Percentiles rank a stretch among this genome's conserved stretches.
Evolutionary conservation across 257 asterid genomes (phyloP).

Genomic region (Gentiana macrophylla): DNA sequence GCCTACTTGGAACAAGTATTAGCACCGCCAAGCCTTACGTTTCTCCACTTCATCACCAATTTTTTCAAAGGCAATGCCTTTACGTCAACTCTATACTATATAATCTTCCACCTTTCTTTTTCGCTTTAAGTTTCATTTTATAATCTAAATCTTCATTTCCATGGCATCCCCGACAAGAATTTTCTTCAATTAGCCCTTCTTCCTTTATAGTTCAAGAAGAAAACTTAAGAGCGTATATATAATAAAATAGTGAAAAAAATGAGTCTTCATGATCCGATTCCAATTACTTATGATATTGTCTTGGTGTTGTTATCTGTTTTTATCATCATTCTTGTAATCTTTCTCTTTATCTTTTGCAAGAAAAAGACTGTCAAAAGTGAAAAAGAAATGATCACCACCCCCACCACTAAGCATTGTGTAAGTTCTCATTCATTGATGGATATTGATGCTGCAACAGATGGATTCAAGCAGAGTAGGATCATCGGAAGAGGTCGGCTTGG

Average conservation of each 20-base stretch:
- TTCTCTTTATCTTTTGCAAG: constrained; percentile 38
- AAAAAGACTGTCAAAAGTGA: constrained; percentile 23
- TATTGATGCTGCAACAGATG: constrained; percentile 72
- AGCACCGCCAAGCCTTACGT: too few relatives aligned
- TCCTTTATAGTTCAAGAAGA: background rate
- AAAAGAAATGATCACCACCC: constrained; percentile 18
- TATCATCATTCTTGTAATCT: constrained; percentile 18
- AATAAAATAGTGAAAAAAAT: background rate
- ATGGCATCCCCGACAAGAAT: constrained; percentile 6
- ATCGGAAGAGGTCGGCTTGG: constrained; percentile 70
- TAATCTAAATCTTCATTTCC: constrained; percentile 1
- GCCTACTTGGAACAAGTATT: too few relatives aligned
- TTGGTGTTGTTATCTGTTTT: constrained; percentile 27
- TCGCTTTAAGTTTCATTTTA: background rate
- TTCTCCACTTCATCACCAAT: too few relatives aligned
- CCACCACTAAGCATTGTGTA: constrained; percentile 34
- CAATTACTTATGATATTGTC: constrained; percentile 23
- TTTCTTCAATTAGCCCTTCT: background rate
- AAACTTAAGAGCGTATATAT: background rate
- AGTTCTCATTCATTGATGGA: constrained; percentile 44
- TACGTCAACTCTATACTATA: background rate
- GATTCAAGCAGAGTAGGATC: constrained; percentile 61
- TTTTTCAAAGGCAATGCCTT: background rate
- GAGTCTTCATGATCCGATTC: constrained; percentile 19
- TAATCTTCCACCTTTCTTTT: constrained; percentile 4